These are phyloP conservation scores for Acorus gramineus DNA, from an alignment of 106 monocot genomes.

Conservation along the genomic window DNA sequence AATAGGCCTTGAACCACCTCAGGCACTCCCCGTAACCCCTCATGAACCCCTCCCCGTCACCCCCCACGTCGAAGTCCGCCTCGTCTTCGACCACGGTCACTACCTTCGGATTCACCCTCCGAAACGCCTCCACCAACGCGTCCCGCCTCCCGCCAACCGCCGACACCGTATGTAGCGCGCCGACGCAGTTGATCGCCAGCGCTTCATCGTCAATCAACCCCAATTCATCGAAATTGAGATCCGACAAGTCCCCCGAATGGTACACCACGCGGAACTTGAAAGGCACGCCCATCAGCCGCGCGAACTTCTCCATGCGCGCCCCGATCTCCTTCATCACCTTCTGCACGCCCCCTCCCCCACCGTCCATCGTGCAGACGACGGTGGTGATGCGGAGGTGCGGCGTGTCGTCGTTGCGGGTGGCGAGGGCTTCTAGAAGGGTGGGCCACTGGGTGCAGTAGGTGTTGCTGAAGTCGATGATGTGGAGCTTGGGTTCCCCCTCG, in stretches of 20 bases:
- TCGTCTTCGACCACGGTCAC: slow-evolving; percentile 79
- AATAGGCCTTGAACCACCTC: slow-evolving; percentile 51
- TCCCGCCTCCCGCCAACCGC: slow-evolving; percentile 28
- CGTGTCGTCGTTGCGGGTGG: slow-evolving; percentile 68
- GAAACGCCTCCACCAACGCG: slow-evolving; percentile 17
- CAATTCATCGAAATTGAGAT: slow-evolving; percentile 31
- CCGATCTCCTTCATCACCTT: slow-evolving; percentile 69
- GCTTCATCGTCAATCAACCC: slow-evolving; percentile 3
- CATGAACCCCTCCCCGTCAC: slow-evolving; percentile 28
- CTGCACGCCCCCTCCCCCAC: slow-evolving; percentile 8
- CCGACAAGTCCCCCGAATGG: slow-evolving; percentile 47
- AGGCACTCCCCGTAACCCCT: slow-evolving; percentile 39
- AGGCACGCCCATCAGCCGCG: slow-evolving; percentile 74
- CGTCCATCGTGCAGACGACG: slow-evolving; percentile 15
- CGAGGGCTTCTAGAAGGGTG: slow-evolving; percentile 66
- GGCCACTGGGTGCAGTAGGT: slow-evolving; percentile 97
- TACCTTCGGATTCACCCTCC: slow-evolving; percentile 35
- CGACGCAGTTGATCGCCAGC: slow-evolving; percentile 65
- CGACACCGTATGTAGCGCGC: slow-evolving; percentile 39
- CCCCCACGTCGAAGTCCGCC: slow-evolving; percentile 36
- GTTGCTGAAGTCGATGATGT: slow-evolving; percentile 57
- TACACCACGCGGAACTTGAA: slow-evolving; percentile 58
- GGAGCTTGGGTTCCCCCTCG: slow-evolving; percentile 22
- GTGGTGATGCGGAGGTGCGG: slow-evolving; percentile 64
- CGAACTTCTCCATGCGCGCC: slow-evolving; percentile 73